Conservation (phyloP, 2,329 filamentous ascomycete genomes). For the Fusarium paranaense region DNA sequence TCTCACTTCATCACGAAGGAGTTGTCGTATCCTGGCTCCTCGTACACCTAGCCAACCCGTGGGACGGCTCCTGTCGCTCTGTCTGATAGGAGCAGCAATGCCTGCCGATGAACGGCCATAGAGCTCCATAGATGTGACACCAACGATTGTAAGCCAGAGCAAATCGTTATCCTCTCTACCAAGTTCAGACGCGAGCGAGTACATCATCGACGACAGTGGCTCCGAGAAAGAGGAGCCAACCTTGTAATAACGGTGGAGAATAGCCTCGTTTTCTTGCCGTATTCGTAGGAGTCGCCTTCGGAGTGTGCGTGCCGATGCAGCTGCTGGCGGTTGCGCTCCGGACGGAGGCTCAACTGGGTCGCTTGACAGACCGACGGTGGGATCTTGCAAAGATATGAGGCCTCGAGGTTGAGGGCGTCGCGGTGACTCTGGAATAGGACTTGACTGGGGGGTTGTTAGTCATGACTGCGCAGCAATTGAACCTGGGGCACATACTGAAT, state of each 20-base stretch:
- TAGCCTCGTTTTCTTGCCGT: slow-evolving; percentile 79
- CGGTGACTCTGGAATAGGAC: slow-evolving; percentile 74
- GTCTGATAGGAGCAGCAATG: slow-evolving; percentile 70
- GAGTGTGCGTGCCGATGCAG: slow-evolving; percentile 77
- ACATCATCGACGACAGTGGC: slow-evolving; percentile 93
- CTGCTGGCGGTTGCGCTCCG: slow-evolving; percentile 68
- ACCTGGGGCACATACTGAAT: slow-evolving; percentile 72
- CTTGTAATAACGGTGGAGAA: slow-evolving; percentile 86
- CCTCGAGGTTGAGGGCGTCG: slow-evolving; percentile 70
- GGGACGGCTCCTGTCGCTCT: slow-evolving; percentile 65
- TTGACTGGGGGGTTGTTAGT: slow-evolving; percentile 61
- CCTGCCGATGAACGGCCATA: slow-evolving; percentile 89
- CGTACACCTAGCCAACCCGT: slow-evolving; percentile 85
- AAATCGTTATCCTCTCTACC: slow-evolving; percentile 97
- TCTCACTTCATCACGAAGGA: slow-evolving; percentile 92
- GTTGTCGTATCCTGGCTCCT: slow-evolving; percentile 84
- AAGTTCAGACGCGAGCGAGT: slow-evolving; percentile 92
- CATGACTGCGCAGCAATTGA: neutral
- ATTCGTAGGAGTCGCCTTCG: slow-evolving; percentile 80
- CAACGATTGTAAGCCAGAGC: slow-evolving; percentile 94
- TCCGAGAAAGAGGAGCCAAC: slow-evolving; percentile 93
- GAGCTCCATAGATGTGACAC: slow-evolving; percentile 92
- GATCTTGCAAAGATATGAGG: slow-evolving; percentile 66
- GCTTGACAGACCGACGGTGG: slow-evolving; percentile 60
- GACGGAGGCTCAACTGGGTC: slow-evolving; percentile 66